phyloP scores from a whole-genome alignment of 306 rosid genomes.

The Alnus glutinosa region DNA sequence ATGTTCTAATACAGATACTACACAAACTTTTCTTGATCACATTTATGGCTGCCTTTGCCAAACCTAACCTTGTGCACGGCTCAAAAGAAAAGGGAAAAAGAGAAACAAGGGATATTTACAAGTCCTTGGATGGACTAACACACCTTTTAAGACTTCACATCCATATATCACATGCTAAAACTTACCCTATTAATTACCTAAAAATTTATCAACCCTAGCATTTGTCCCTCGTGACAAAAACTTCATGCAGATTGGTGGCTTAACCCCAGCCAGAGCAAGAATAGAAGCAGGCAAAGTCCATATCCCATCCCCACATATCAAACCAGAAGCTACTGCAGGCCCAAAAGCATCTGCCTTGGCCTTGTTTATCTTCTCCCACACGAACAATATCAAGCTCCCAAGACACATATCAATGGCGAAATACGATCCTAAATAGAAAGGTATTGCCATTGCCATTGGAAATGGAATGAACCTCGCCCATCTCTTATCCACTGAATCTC shows the following conservation, averaged over 20 bases:
- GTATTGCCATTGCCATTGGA: conserved; percentile 26
- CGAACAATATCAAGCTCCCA: conserved; percentile 14
- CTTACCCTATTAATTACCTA: not conserved
- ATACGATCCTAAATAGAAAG: conserved; percentile 15
- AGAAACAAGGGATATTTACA: not conserved
- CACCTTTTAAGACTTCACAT: not conserved
- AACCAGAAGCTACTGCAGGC: conserved; percentile 16
- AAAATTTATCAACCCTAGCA: not conserved
- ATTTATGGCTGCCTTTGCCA: too few species aligned
- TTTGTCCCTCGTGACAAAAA: conserved; percentile 1
- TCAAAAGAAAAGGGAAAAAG: not conserved
- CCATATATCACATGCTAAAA: not conserved
- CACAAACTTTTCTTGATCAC: too few species aligned
- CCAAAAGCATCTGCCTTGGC: conserved; percentile 5
- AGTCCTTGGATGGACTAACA: not conserved
- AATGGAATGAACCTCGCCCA: not conserved
- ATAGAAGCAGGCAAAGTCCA: conserved; percentile 15
- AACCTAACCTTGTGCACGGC: too few species aligned
- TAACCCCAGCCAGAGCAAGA: conserved; percentile 16
- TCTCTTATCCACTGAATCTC: conserved; percentile 5
- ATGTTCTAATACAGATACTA: too few species aligned
- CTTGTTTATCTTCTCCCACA: not conserved
- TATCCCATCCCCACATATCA: conserved; percentile 21
- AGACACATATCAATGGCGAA: conserved; percentile 21
- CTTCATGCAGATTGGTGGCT: conserved; percentile 22